Conservation (phyloP, 805 yeast genomes). For the Diddensiella transvaalensis region DNA sequence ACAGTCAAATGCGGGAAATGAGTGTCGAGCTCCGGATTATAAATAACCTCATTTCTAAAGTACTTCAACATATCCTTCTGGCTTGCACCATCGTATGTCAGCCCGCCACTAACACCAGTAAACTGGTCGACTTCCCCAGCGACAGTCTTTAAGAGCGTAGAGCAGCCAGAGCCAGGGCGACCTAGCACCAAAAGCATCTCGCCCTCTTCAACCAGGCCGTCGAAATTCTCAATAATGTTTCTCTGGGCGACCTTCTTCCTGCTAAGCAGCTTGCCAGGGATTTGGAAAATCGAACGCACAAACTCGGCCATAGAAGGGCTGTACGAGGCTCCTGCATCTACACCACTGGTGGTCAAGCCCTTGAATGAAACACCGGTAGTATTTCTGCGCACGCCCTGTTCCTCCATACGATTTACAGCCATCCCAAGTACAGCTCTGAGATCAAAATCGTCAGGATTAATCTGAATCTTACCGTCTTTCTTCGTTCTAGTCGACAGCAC, state of each 20-base stretch:
- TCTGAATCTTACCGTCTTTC: conserved; percentile 42
- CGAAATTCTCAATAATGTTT: conserved; percentile 21
- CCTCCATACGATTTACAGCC: conserved; percentile 19
- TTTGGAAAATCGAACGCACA: conserved; percentile 27
- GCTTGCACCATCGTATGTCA: conserved; percentile 59
- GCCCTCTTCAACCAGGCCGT: conserved; percentile 49
- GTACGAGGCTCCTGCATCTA: conserved; percentile 45
- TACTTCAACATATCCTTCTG: conserved; percentile 56
- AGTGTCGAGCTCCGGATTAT: conserved; percentile 48
- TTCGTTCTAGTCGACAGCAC: conserved; percentile 48
- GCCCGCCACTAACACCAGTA: conserved; percentile 49
- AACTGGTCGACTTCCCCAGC: conserved; percentile 53
- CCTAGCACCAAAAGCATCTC: conserved; percentile 69
- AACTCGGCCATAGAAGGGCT: conserved; percentile 45
- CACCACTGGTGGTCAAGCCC: conserved; percentile 42
- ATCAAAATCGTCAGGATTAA: conserved; percentile 46
- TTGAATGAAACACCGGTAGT: conserved; percentile 37
- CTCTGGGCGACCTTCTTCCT: background rate
- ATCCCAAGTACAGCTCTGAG: conserved; percentile 37
- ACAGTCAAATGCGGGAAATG: conserved; percentile 79
- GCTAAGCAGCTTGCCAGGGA: conserved; percentile 6
- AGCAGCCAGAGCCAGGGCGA: conserved; percentile 79
- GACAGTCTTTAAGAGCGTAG: conserved; percentile 61
- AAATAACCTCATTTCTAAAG: conserved; percentile 49
- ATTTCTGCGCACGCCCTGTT: conserved; percentile 36